Evolutionary conservation across 1,139 yeast genomes (phyloP).

Genomic region (Zygosaccharomyces pseudobailii): DNA sequence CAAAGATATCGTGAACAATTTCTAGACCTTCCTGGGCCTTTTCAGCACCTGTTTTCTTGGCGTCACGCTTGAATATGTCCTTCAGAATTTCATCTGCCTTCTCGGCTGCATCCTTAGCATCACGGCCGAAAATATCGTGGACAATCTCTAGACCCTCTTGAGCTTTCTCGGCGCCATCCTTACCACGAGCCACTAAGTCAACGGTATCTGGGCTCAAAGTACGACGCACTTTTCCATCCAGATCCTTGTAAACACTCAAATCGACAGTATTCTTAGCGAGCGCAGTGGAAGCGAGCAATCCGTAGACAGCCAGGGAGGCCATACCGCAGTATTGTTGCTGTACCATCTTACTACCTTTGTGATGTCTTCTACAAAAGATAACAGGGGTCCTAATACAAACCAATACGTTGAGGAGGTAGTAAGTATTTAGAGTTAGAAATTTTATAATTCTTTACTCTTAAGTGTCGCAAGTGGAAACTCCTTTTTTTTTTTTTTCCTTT

Average conservation of each 20-base stretch:
- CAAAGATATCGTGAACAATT: neutral
- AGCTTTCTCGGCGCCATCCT: neutral
- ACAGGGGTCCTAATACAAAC: neutral
- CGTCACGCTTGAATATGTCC: neutral
- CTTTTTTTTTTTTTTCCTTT: neutral
- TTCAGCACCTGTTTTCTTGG: neutral
- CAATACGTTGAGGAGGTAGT: too few species aligned
- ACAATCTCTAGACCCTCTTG: neutral
- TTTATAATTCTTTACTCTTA: neutral
- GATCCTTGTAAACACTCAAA: constrained; percentile 8
- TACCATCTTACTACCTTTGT: neutral
- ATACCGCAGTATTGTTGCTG: neutral
- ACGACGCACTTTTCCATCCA: constrained; percentile 9
- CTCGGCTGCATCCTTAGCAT: neutral
- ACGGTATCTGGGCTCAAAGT: constrained; percentile 1
- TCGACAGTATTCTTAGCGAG: constrained; percentile 10
- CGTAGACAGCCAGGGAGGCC: constrained; percentile 3
- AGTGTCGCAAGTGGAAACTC: neutral
- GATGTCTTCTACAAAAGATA: neutral
- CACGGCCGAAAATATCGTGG: constrained; percentile 1
- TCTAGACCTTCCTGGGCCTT: neutral
- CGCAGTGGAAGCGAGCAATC: constrained; percentile 2
- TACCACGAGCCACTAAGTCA: neutral
- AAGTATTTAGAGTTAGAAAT: neutral
- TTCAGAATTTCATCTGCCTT: neutral